Percentiles rank a stretch among this genome's conserved stretches.
Conservation (phyloP, 2,329 filamentous ascomycete species). For the Pseudogymnoascus sp. region DNA sequence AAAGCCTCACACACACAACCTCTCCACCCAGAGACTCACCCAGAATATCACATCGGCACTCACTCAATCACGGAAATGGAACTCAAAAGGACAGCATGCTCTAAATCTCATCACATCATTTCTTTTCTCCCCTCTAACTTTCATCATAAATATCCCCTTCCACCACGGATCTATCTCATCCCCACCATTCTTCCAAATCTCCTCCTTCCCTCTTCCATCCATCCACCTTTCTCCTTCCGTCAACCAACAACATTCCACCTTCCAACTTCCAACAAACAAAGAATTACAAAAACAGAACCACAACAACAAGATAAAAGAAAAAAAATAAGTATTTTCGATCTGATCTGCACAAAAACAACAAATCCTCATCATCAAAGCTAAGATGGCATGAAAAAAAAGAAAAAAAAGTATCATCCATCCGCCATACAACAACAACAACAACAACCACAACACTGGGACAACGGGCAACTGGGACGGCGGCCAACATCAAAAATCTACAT, state of each 20-base stretch:
- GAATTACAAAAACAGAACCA: not conserved
- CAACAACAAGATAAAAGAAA: not conserved
- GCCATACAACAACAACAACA: not conserved
- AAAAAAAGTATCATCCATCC: not conserved
- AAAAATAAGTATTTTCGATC: not conserved
- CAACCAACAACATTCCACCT: not conserved
- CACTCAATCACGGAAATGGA: not conserved
- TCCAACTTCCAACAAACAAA: not conserved
- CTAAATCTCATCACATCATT: not conserved
- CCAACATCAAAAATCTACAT: not conserved
- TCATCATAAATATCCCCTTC: not conserved
- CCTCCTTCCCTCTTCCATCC: not conserved
- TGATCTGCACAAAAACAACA: not conserved
- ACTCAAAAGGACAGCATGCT: not conserved
- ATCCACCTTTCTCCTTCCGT: not conserved
- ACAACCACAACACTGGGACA: not conserved
- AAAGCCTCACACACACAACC: no score
- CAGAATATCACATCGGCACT: not conserved
- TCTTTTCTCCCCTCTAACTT: not conserved
- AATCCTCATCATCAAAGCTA: not conserved
- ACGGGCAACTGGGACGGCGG: not conserved
- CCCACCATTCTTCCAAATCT: not conserved
- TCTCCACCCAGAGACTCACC: not conserved
- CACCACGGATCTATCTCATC: not conserved
- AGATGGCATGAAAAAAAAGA: not conserved